Percentiles rank a stretch among this genome's conserved stretches.
phyloP scores from a whole-genome alignment of 2,329 filamentous ascomycete genomes.

The Cytospora schulzeri region DNA sequence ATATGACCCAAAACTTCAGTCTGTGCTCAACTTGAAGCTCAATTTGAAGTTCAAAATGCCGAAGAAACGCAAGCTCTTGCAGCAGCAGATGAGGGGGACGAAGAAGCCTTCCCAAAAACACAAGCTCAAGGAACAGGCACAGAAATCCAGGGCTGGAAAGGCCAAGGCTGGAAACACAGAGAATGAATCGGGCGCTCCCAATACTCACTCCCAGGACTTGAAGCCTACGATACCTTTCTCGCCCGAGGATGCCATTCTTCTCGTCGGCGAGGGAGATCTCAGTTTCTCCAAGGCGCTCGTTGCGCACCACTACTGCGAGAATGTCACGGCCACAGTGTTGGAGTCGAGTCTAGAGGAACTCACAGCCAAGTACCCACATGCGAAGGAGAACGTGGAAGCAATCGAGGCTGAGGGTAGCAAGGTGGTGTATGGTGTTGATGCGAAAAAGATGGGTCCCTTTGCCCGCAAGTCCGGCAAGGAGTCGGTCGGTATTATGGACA shows the following conservation, averaged over 20 bases:
- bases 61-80: slow-evolving; percentile 39
- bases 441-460: slow-evolving; percentile 61
- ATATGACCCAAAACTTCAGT: not conserved
- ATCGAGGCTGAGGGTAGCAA: slow-evolving; percentile 48
- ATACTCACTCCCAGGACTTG: slow-evolving; percentile 31
- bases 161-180: slow-evolving; percentile 29
- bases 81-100: not conserved
- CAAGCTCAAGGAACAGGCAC: slow-evolving; percentile 40
- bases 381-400: slow-evolving; percentile 57
- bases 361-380: slow-evolving; percentile 74
- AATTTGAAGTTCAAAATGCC: not conserved
- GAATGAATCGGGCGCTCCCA: slow-evolving; percentile 28
- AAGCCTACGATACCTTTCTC: slow-evolving; percentile 68
- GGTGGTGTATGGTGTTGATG: slow-evolving; percentile 68
- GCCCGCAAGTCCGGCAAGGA: slow-evolving; percentile 41
- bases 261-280: slow-evolving; percentile 80
- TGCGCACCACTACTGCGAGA: slow-evolving; percentile 64
- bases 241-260: slow-evolving; percentile 67
- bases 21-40: not conserved
- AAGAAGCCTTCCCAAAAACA: slow-evolving; percentile 28
- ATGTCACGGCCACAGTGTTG: slow-evolving; percentile 70
- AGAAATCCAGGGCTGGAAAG: slow-evolving; percentile 7
- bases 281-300: slow-evolving; percentile 73
- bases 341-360: slow-evolving; percentile 62
- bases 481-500: slow-evolving; percentile 60